Evolutionary conservation across 495 filamentous ascomycete genomes (phyloP).

Genomic region (Massariosphaeria phaeospora): DNA sequence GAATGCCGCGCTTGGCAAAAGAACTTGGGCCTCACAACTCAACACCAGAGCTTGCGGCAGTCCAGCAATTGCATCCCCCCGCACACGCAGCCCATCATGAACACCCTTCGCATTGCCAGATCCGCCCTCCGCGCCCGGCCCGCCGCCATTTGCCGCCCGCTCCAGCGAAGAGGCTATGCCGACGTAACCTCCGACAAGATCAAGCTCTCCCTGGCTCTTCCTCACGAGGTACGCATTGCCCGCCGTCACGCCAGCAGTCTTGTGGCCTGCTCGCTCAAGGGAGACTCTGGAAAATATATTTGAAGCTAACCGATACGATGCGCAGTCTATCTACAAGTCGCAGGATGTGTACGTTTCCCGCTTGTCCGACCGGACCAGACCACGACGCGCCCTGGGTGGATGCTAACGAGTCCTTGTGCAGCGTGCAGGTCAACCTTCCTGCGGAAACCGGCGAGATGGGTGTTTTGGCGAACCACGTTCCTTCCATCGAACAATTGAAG

Average conservation of each 20-base stretch:
- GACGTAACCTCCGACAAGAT: conserved; percentile 95
- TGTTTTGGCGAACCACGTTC: conserved; percentile 97
- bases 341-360: conserved; percentile 63
- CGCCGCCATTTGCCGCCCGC: conserved; percentile 58
- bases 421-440: conserved; percentile 96
- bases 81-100: conserved; percentile 56
- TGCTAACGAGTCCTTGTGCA: conserved; percentile 44
- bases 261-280: neutral
- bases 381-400: neutral
- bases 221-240: conserved; percentile 79
- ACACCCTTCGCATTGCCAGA: conserved; percentile 83
- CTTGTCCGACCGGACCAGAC: conserved; percentile 14
- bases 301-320: neutral
- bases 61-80: conserved; percentile 33
- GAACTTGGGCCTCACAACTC: conserved; percentile 4
- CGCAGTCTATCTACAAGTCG: conserved; percentile 67
- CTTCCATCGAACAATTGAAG: conserved; percentile 97
- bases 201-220: conserved; percentile 92
- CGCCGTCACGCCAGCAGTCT: neutral
- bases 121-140: conserved; percentile 76
- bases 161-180: conserved; percentile 85
- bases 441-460: conserved; percentile 99
- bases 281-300: neutral
- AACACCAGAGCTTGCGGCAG: conserved; percentile 1
- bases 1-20: neutral